Evolutionary conservation across 306 rosid species (phyloP).

Genomic region (Nissolia schottii): DNA sequence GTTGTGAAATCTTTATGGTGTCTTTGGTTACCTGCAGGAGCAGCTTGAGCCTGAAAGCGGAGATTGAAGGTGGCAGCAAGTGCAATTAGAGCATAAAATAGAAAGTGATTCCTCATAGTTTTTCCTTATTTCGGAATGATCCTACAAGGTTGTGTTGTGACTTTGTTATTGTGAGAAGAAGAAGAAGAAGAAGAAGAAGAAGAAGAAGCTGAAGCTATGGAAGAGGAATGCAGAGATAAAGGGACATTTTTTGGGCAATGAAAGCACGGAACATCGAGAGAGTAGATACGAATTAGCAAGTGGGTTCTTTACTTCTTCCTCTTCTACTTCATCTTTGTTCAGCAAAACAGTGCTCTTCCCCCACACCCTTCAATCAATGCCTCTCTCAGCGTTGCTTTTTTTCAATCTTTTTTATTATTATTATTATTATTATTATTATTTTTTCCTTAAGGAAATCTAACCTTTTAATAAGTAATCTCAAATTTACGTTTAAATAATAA

Average conservation of each 20-base stretch:
- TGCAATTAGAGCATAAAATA: slow-evolving; percentile 28
- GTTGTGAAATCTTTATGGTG: neutral
- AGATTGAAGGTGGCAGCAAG: slow-evolving; percentile 39
- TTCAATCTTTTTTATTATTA: too few species aligned
- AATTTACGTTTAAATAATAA: too few species aligned
- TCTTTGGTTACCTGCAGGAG: slow-evolving; percentile 67
- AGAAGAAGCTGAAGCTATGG: slow-evolving; percentile 11
- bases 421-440: too few species aligned
- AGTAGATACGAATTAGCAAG: neutral
- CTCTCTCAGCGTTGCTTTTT: too few species aligned
- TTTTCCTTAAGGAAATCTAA: too few species aligned
- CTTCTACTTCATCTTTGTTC: neutral
- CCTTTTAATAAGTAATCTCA: too few species aligned
- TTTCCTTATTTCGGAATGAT: neutral
- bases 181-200: too few species aligned
- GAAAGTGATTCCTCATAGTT: slow-evolving; percentile 52
- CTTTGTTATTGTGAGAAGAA: neutral
- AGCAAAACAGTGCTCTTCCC: neutral
- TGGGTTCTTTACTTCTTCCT: slow-evolving; percentile 5
- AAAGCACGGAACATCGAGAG: neutral
- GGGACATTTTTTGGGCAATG: neutral
- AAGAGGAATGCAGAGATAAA: neutral
- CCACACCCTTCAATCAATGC: neutral
- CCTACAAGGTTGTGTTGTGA: neutral
- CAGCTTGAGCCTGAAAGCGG: slow-evolving; percentile 60